Percentiles rank a stretch among this genome's conserved stretches.
These are phyloP conservation scores for Berberis vulgaris DNA, from an alignment of 164 flowering plant species.

Conservation along the genomic window DNA sequence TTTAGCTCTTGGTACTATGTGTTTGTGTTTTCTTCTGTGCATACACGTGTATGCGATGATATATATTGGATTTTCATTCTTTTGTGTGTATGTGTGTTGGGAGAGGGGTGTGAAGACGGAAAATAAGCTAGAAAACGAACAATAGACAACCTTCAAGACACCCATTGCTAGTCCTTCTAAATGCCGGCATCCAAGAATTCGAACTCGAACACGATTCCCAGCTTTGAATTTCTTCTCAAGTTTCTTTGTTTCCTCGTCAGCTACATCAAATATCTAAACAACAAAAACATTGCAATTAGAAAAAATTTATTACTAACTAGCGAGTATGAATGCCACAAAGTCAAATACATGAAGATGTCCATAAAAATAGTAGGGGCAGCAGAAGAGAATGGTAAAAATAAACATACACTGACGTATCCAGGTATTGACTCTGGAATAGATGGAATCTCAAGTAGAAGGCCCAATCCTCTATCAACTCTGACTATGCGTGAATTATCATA, in stretches of 20 bases:
- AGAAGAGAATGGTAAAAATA: conserved; percentile 2
- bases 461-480: conserved; percentile 77
- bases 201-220: conserved; percentile 62
- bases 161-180: conserved; percentile 88
- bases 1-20: too few species aligned
- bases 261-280: conserved; percentile 57
- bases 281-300: background rate
- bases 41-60: too few species aligned
- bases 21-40: too few species aligned
- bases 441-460: conserved; percentile 84
- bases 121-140: background rate
- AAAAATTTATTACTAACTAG: background rate
- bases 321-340: background rate
- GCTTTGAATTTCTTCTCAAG: conserved; percentile 69
- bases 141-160: conserved; percentile 51
- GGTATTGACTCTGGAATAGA: conserved; percentile 61
- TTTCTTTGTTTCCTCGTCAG: conserved; percentile 54
- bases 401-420: conserved; percentile 71
- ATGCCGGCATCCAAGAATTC: conserved; percentile 70
- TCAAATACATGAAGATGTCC: background rate
- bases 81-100: too few species aligned
- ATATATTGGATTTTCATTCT: too few species aligned
- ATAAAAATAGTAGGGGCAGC: background rate
- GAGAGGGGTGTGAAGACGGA: too few species aligned
- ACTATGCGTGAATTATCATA: conserved; percentile 70